phyloP scores from a whole-genome alignment of 306 rosid genomes.

The Herpetospermum pedunculosum region DNA sequence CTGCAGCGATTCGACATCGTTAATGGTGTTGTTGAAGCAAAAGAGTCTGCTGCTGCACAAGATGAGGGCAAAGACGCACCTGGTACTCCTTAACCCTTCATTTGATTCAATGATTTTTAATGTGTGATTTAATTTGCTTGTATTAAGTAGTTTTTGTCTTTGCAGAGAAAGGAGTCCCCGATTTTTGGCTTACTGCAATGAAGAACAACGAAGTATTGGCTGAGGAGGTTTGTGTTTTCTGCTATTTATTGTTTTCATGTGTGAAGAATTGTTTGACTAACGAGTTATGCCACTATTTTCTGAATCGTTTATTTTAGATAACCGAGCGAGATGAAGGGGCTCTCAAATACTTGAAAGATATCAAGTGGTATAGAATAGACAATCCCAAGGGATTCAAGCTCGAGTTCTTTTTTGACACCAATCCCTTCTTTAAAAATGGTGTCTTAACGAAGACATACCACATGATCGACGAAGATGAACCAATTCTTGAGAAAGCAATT shows the following conservation, averaged over 20 bases:
- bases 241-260: background rate
- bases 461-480: conserved; percentile 90
- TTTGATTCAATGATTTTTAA: background rate
- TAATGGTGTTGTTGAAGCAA: conserved; percentile 51
- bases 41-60: conserved; percentile 25
- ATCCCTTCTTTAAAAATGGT: conserved; percentile 63
- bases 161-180: conserved; percentile 79
- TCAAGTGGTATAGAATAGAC: conserved; percentile 77
- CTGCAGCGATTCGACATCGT: conserved; percentile 63
- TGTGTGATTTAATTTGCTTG: background rate
- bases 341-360: conserved; percentile 63
- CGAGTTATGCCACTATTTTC: background rate
- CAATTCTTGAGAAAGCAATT: conserved; percentile 76
- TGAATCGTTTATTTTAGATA: conserved; percentile 22
- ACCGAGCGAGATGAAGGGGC: conserved; percentile 92
- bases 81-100: conserved; percentile 20
- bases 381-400: conserved; percentile 83
- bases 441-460: conserved; percentile 76
- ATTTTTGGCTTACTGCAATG: conserved; percentile 84
- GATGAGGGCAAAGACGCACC: conserved; percentile 33
- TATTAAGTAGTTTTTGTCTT: background rate
- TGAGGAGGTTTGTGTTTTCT: conserved; percentile 52
- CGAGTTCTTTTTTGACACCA: conserved; percentile 67
- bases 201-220: conserved; percentile 80
- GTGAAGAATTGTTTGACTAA: background rate